Percentiles rank a stretch among this genome's conserved stretches.
Evolutionary conservation across 768 basidiomycete species (phyloP).

Genomic region (Mrakia blollopis): DNA sequence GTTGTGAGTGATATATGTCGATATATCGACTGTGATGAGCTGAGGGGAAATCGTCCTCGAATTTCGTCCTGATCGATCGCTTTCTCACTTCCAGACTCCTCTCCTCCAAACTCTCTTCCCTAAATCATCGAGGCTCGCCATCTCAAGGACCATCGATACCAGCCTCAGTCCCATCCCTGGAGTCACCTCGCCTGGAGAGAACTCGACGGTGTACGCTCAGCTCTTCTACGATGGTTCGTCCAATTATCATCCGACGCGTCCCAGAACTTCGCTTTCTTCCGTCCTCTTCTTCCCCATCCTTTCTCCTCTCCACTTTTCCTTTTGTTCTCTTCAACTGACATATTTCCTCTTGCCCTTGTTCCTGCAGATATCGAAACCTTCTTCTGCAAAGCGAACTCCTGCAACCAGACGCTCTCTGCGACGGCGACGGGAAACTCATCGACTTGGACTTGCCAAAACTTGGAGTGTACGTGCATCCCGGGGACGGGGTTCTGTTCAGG

Average conservation of each 20-base stretch:
- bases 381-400: slow-evolving; percentile 68
- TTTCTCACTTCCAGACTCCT: slow-evolving; percentile 60
- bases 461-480: slow-evolving; percentile 67
- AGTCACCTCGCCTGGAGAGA: slow-evolving; percentile 55
- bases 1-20: slow-evolving; percentile 48
- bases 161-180: slow-evolving; percentile 58
- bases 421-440: slow-evolving; percentile 47
- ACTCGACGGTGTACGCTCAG: slow-evolving; percentile 59
- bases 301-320: too few relatives aligned
- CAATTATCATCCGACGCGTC: neutral
- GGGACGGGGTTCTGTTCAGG: slow-evolving; percentile 72
- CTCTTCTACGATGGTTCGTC: slow-evolving; percentile 55
- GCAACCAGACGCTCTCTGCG: slow-evolving; percentile 52
- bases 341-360: neutral
- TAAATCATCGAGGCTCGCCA: slow-evolving; percentile 63
- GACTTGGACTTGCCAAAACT: slow-evolving; percentile 66
- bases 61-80: slow-evolving; percentile 27
- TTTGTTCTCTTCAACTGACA: neutral
- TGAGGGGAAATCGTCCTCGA: too few relatives aligned
- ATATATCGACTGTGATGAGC: neutral
- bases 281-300: too few relatives aligned
- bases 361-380: slow-evolving; percentile 74
- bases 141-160: slow-evolving; percentile 68
- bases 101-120: slow-evolving; percentile 75
- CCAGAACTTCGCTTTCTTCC: neutral